phyloP scores from a whole-genome alignment of 2,329 filamentous ascomycete species.

The Microsporum ferrugineum region DNA sequence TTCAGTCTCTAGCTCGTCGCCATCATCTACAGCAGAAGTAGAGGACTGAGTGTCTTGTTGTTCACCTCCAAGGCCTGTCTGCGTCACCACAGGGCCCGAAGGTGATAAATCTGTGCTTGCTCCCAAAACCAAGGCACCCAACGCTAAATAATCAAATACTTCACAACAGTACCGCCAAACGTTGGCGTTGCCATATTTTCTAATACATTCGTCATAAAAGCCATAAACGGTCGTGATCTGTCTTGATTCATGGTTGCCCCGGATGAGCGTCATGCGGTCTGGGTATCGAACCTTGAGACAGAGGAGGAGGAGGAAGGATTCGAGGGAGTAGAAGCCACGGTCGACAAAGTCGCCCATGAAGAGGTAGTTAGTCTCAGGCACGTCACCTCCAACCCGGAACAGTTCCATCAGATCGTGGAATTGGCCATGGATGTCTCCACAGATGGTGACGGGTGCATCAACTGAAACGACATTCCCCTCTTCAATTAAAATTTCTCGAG shows the following conservation, averaged over 20 bases:
- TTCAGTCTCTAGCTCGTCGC: constrained; percentile 80
- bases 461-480: constrained; percentile 99
- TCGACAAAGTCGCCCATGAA: constrained; percentile 98
- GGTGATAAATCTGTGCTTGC: constrained; percentile 56
- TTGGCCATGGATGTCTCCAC: constrained; percentile 96
- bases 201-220: constrained; percentile 95
- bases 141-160: constrained; percentile 97
- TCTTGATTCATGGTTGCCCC: constrained; percentile 94
- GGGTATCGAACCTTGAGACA: constrained; percentile 96
- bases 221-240: constrained; percentile 98
- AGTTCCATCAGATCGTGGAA: constrained; percentile 99
- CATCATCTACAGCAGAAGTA: constrained; percentile 35
- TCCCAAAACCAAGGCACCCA: constrained; percentile 98
- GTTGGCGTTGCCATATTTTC: constrained; percentile 96
- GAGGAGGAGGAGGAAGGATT: constrained; percentile 94
- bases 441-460: constrained; percentile 89
- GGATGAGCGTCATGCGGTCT: constrained; percentile 86
- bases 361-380: constrained; percentile 95
- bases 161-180: constrained; percentile 99
- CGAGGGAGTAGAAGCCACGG: constrained; percentile 94
- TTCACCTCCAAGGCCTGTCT: constrained; percentile 19
- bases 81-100: constrained; percentile 40
- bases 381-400: constrained; percentile 94
- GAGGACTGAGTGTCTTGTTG: constrained; percentile 33
- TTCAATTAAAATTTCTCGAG: constrained; percentile 96